Evolutionary conservation across 225 moss, liverwort and hornwort genomes (phyloP), one percentile per base, ranked within the genome.

Genomic region (Polytrichum commune): DNA sequence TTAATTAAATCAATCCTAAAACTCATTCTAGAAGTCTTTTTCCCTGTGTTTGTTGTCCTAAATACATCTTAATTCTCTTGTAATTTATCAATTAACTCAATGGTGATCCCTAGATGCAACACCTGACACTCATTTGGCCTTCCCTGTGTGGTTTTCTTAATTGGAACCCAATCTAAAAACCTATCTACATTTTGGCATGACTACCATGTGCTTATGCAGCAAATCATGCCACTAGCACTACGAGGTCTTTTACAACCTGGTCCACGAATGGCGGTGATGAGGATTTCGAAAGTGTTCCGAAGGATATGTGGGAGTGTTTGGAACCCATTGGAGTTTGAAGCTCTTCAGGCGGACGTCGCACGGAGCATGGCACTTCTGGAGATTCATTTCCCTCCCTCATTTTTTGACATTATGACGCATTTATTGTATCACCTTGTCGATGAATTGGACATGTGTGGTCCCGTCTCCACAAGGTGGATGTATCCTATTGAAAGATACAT

Each of bases 321-420:
- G 54, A 29, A 69, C 28, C 69, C 69, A 2, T 5, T 7, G 1
- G 69, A 69, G 5, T 20, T 22, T 46, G 8, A 54, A 26, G 13
- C 69, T 2, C 27, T 69, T 1, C 1, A 18, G 18, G 7, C 7
- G 9, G 69, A 69, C 3, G 54, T 28, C 1, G 69, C 69, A 55
- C 18, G 23, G 7, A 71, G 6, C 0, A 1, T 71, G n/a, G 19
- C 18, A 6, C 29, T 61, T 19, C 0, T 71, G 0, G 70, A 71
- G 25, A 18, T 35, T 7, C 18, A 30, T 16, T 65, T 65, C 16
- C 35, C 53, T 46, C 22, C 53, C 35, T 46, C 29, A 7, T 8
- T 65, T 8, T 67, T 67, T 53, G 38, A 67, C 1, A 1, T 67
- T 53, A 38, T 67, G 67, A 67, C 67, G 0, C 67, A 53, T 67